Conservation (phyloP, 305 asterid genomes). For the Fraxinus xanthoxyloides region DNA sequence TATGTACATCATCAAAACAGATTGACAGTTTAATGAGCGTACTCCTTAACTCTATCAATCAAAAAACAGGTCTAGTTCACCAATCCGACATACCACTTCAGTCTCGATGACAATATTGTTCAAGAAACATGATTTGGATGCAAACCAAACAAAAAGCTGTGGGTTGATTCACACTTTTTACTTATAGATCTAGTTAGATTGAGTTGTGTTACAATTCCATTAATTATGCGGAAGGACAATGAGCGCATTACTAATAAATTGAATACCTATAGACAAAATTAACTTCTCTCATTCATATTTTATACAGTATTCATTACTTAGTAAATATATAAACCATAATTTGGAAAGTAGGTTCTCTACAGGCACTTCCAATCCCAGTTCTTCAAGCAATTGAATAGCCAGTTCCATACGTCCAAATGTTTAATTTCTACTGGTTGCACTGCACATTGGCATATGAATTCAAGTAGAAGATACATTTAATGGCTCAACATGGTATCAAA, state of each 20-base stretch:
- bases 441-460: background rate
- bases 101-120: background rate
- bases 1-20: background rate
- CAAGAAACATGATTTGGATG: background rate
- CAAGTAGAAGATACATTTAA: background rate
- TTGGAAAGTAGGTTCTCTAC: background rate
- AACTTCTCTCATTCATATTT: background rate
- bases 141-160: background rate
- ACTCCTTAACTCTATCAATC: background rate
- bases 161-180: background rate
- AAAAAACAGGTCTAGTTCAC: background rate
- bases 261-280: background rate
- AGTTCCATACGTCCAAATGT: slow-evolving; percentile 4
- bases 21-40: background rate
- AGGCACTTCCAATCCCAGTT: background rate
- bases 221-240: background rate
- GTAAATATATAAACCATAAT: background rate
- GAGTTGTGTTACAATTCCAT: background rate
- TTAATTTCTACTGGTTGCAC: background rate
- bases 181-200: background rate
- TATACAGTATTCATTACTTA: background rate
- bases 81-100: background rate
- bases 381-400: background rate
- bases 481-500: background rate
- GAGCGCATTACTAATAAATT: background rate